Evolutionary conservation across 202 grass and related monocot genomes (phyloP).

Genomic region (Brachypodium distachyon): DNA sequence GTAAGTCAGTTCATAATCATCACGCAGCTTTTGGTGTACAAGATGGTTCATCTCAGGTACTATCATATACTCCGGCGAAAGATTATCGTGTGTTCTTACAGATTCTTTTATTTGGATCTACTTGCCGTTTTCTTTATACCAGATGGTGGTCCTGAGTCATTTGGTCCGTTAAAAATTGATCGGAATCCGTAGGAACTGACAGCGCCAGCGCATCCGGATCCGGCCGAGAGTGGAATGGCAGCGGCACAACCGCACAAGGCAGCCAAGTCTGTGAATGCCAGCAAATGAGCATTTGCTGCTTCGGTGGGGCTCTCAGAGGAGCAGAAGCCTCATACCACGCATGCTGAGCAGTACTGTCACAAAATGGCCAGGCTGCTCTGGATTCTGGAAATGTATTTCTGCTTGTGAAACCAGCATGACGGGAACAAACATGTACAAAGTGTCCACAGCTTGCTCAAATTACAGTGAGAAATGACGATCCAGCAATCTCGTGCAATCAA

Average conservation of each 20-base stretch:
- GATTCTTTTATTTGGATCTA: neutral
- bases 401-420: neutral
- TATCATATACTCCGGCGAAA: neutral
- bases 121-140: neutral
- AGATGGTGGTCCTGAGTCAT: too few species aligned
- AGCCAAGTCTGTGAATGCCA: too few species aligned
- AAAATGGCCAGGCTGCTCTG: neutral
- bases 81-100: neutral
- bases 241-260: too few species aligned
- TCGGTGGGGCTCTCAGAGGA: neutral
- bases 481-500: constrained; percentile 7
- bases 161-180: neutral
- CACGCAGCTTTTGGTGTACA: neutral
- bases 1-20: neutral
- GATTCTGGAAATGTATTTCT: neutral
- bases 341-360: neutral
- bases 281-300: neutral
- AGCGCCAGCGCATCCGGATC: constrained; percentile 8
- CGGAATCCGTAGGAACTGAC: neutral
- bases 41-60: neutral
- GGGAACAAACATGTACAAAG: constrained; percentile 7
- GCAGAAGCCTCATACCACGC: neutral
- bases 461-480: neutral
- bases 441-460: neutral
- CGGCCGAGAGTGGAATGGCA: neutral